Base-by-base conservation (phyloP, 495 filamentous ascomycete genomes). In the Oidiodendron maius region DNA sequence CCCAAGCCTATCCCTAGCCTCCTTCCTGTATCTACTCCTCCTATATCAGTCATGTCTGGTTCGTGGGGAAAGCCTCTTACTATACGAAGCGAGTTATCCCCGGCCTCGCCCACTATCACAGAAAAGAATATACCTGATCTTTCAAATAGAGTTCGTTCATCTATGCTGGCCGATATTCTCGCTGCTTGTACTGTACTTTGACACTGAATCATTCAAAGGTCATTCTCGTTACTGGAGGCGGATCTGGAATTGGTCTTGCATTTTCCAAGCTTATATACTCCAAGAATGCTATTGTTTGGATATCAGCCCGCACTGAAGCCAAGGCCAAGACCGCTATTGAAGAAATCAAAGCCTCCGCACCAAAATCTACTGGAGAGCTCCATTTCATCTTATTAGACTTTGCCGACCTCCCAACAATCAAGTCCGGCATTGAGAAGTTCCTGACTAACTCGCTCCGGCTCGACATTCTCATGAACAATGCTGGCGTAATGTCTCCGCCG, bases 401-500 rank as follows among this genome's bases (percentile, higher is more conserved):
- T 24, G 57, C 58, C 46, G 59, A 64, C 45, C 61, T 76, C 5
- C 37, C 48, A 13, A 69, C 62, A 21, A 62, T 69, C 34, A 58
- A 60, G 24, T 25, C 52, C 12, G 65, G 58, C 2, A 61, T 55
- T 6, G 50, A 64, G 36, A 52, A 37, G 36, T 64, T 73, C 15
- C 57, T 77, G 1, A 67, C 64, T 15, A 51, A 63, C n/a, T 60
- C 66, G 20, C 60, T 71, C 0, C 61, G 71, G 32, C 67, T 66
- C 21, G 79, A 87, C 50, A 58, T 80, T 16, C 63, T 91, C 3
- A 68, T 86, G 32, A 80, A 82, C 64, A 90, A 88, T 53, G 85
- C 85, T 1, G 84, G 83, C 35, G 72, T 86, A 47, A 83, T 87
- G 78, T 76, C 68, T 0, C 55, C 71, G 11, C 70, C 75, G 0